These are phyloP conservation scores for Mycena epipterygia DNA, from an alignment of 768 basidiomycete genomes.

Conservation along the genomic window DNA sequence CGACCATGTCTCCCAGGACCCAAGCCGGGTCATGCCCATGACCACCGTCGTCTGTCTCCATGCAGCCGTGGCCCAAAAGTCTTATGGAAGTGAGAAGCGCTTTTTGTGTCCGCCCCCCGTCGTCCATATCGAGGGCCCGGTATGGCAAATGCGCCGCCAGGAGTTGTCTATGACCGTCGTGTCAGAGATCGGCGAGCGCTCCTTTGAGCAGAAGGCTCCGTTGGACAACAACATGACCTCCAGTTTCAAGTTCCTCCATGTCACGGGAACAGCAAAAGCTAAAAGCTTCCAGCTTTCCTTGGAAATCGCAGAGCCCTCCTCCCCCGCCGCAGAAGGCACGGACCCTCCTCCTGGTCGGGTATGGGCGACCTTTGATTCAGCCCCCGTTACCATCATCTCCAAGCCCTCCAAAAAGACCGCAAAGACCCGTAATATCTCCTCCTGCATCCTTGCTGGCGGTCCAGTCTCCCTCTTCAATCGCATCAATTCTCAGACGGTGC, in stretches of 20 bases:
- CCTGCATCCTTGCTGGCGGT: slow-evolving; percentile 90
- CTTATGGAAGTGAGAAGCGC: slow-evolving; percentile 95
- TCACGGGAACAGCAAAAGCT: slow-evolving; percentile 88
- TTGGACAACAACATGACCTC: slow-evolving; percentile 88
- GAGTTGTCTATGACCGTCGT: slow-evolving; percentile 90
- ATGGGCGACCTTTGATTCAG: slow-evolving; percentile 94
- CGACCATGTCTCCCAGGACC: slow-evolving; percentile 85
- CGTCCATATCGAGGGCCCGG: slow-evolving; percentile 92
- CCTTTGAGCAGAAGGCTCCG: slow-evolving; percentile 87
- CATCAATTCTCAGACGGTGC: slow-evolving; percentile 96
- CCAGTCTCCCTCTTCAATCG: slow-evolving; percentile 95
- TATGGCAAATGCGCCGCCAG: slow-evolving; percentile 86
- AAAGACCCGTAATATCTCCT: slow-evolving; percentile 92
- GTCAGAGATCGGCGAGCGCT: slow-evolving; percentile 85
- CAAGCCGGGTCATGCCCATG: slow-evolving; percentile 85
- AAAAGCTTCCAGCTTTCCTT: slow-evolving; percentile 91
- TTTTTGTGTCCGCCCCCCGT: slow-evolving; percentile 95
- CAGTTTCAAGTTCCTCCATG: slow-evolving; percentile 93
- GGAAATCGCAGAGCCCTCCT: slow-evolving; percentile 84
- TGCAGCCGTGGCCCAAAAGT: slow-evolving; percentile 95
- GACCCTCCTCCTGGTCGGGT: slow-evolving; percentile 72
- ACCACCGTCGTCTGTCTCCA: slow-evolving; percentile 92
- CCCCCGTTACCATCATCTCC: slow-evolving; percentile 94
- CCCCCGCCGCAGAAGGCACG: slow-evolving; percentile 58
- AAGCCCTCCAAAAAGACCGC: slow-evolving; percentile 98